phyloP scores from a whole-genome alignment of 2,329 filamentous ascomycete genomes.

The Colletotrichum sp. region DNA sequence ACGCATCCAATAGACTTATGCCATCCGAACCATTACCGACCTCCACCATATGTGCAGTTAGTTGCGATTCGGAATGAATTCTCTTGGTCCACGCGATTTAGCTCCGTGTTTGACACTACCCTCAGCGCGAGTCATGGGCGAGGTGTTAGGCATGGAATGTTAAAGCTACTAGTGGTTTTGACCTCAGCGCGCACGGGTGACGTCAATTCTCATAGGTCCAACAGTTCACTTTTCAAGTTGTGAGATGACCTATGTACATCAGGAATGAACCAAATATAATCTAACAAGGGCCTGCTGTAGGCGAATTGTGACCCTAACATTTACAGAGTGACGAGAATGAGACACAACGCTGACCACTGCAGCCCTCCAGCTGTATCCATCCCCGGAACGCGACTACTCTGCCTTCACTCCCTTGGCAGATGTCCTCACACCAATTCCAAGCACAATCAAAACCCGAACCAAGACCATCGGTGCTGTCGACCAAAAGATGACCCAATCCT shows the following conservation, averaged over 20 bases:
- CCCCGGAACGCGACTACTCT: no score
- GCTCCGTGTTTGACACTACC: background rate
- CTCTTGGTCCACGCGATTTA: background rate
- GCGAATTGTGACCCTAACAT: fast-evolving
- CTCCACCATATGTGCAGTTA: background rate
- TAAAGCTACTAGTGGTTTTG: background rate
- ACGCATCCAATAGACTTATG: background rate
- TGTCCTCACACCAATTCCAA: constrained; percentile 29
- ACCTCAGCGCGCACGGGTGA: background rate
- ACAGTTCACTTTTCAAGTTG: background rate
- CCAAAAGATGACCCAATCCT: constrained; percentile 31
- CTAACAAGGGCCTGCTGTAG: background rate
- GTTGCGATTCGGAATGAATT: background rate
- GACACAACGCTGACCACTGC: background rate
- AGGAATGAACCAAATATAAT: background rate
- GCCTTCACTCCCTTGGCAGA: background rate
- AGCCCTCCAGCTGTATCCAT: no score
- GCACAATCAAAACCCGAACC: constrained; percentile 31
- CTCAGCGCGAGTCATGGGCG: background rate
- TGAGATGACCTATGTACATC: background rate
- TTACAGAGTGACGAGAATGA: background rate
- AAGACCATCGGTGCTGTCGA: constrained; percentile 31
- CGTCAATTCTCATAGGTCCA: background rate
- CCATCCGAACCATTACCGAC: background rate
- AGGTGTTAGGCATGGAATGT: background rate